These are phyloP conservation scores for Purpureocillium lavendulum DNA, from an alignment of 2,329 filamentous ascomycete species.

Conservation along the genomic window DNA sequence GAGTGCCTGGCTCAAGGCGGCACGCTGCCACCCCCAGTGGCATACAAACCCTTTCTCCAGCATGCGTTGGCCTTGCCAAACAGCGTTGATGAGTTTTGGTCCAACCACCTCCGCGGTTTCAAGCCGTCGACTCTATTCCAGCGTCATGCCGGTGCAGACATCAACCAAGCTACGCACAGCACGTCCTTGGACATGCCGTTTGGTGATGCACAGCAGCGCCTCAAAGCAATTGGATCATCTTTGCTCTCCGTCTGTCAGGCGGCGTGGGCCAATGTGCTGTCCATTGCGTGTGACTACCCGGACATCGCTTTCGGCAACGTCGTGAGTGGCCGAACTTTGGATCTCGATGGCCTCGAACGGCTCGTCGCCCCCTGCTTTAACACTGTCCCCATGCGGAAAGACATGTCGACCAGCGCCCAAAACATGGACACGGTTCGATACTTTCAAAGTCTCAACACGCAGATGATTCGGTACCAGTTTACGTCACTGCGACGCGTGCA, in stretches of 20 bases:
- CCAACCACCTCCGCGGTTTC: constrained; percentile 42
- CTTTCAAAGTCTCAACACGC: constrained; percentile 54
- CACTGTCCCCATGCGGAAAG: constrained; percentile 64
- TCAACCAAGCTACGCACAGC: constrained; percentile 19
- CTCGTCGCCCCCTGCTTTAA: constrained; percentile 92
- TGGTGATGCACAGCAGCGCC: constrained; percentile 35
- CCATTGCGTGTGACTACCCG: constrained; percentile 39
- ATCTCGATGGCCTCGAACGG: constrained; percentile 56
- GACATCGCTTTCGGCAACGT: constrained; percentile 88
- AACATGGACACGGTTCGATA: constrained; percentile 50
- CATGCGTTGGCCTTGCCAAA: constrained; percentile 41
- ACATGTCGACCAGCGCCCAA: constrained; percentile 36
- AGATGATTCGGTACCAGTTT: constrained; percentile 61
- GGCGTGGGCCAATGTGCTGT: constrained; percentile 61
- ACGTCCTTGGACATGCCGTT: constrained; percentile 28
- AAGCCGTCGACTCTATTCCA: constrained; percentile 20
- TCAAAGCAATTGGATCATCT: constrained; percentile 47
- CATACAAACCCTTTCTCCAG: constrained; percentile 57
- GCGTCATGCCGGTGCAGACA: constrained; percentile 9
- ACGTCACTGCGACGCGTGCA: constrained; percentile 69
- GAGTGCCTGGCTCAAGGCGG: constrained; percentile 45
- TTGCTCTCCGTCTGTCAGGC: constrained; percentile 63
- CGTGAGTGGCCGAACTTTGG: constrained; percentile 64
- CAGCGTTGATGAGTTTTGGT: constrained; percentile 59
- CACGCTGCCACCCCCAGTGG: constrained; percentile 36